Evolutionary conservation across 345 rosid species (phyloP), one percentile per base, ranked within the genome.

Genomic region (Ceriops decandra): DNA sequence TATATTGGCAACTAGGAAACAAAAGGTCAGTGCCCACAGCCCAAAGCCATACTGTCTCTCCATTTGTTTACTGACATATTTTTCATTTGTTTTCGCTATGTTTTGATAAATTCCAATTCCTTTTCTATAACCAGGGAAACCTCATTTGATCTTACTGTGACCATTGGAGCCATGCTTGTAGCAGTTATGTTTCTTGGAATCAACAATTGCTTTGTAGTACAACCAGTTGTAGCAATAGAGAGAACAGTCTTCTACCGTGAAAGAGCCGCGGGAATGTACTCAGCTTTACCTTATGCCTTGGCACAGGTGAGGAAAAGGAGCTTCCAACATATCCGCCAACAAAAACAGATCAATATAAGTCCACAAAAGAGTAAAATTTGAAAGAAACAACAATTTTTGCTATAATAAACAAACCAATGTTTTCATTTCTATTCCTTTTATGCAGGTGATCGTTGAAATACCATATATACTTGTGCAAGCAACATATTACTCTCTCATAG

Each of bases 401-500:
- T 13, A 42, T 42, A 42, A 11, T 2, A 2, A 13, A 42, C 17
- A 42, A 42, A 42, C 17, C 49, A 11, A 2, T 11, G 49, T 42
- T 42, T 42, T 42, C 49, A 42, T 42, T 42, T 42, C 49, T 11
- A 42, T 13, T 42, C 49, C 16, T 11, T 42, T 42, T 42, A 42
- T 11, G 46, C 87, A 93, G 96, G 95, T 95, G 65, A 42, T 88
- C 36, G 69, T 72, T 10, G 87, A 91, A 74, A 66, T 90, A 67
- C 97, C 97, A 6, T 95, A 89, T 21, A 80, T 91, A 17, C 64
- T 95, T 3, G 59, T 86, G 42, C 93, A 95, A 74, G 79, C 95
- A 5, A 60, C 82, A 5, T 88, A 85, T 58, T 91, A 85, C 38
- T 63, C 92, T 1, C 66, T 90, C 5, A 87, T 91, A 11, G 85